Evolutionary conservation across 768 basidiomycete species (phyloP).

Genomic region (Mycena vulgaris): DNA sequence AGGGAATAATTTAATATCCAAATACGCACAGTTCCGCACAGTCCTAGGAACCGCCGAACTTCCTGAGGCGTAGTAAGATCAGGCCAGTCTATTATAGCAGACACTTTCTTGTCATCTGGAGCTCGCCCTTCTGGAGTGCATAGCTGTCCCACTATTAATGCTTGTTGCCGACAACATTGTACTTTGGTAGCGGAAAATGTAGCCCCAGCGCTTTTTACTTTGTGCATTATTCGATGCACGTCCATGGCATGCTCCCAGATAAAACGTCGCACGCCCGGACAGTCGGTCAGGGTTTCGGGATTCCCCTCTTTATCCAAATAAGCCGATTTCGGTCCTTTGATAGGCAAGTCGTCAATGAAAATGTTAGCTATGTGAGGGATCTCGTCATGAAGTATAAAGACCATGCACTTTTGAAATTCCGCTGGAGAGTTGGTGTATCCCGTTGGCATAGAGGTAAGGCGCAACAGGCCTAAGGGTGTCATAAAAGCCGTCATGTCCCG

Average conservation of each 20-base stretch:
- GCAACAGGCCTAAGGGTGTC: neutral
- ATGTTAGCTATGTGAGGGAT: slow-evolving; percentile 46
- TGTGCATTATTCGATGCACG: slow-evolving; percentile 45
- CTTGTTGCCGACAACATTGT: slow-evolving; percentile 42
- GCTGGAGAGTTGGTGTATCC: slow-evolving; percentile 20
- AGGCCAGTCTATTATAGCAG: neutral
- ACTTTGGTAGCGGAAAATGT: slow-evolving; percentile 51
- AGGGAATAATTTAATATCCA: neutral
- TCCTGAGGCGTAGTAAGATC: neutral
- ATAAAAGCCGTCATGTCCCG: neutral
- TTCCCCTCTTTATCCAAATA: slow-evolving; percentile 42
- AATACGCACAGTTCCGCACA: neutral
- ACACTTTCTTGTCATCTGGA: neutral
- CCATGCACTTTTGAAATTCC: slow-evolving; percentile 42
- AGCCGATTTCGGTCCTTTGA: slow-evolving; percentile 45
- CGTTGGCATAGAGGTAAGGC: neutral
- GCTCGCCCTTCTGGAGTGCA: neutral
- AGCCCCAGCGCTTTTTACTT: slow-evolving; percentile 44
- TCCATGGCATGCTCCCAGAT: slow-evolving; percentile 48
- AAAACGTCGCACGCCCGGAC: slow-evolving; percentile 45
- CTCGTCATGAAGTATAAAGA: slow-evolving; percentile 47
- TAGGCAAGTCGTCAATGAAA: slow-evolving; percentile 50
- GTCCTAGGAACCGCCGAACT: neutral
- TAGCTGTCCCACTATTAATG: slow-evolving; percentile 45
- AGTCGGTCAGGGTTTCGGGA: slow-evolving; percentile 33